Evolutionary conservation across 2,329 filamentous ascomycete species (phyloP), one percentile per base, ranked within the genome.

Genomic region (Pseudogymnoascus sp.): DNA sequence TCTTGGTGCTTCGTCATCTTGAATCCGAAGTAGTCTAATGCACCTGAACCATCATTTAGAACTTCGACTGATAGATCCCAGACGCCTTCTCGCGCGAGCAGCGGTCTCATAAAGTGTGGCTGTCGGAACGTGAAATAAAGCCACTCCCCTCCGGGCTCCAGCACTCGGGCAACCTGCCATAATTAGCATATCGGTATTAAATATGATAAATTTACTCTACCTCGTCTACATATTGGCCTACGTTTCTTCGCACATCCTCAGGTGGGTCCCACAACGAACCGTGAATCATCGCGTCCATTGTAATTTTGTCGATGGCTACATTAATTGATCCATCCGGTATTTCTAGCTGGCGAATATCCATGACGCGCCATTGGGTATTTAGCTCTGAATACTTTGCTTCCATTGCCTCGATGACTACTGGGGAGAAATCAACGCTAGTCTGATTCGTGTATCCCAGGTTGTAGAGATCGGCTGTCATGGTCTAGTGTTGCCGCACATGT

Each of bases 301-400:
- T 84, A 2, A 77, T 77, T 69, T 85, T 85, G 66, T 84, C 81
- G 65, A 87, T 83, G 9, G 82, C 82, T 5, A 86, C 75, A 66
- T 83, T 80, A 40, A 87, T 69, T 0, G 76, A 78, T 1, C 64
- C 67, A 33, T 75, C 71, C 0, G 72, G 67, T 0, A 83, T 66
- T 7, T 70, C 67, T 76, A 86, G 79, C 37, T 80, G 66, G 5
- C 83, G 78, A 2, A 86, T 78, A 67, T 86, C 83, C 64, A 76
- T 76, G 37, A 75, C 71, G 25, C 69, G 65, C 83, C 83, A 86
- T 37, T 16, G 18, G 3, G 64, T 66, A 4, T 71, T 63, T 4
- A 77, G 67, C 4, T 70, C 63, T 0, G 68, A 68, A 64, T 83
- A 77, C 14, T 77, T 74, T 1, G 71, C 67, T 2, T 71, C 72